Evolutionary conservation across 2,329 filamentous ascomycete species (phyloP), one percentile per base, ranked within the genome.

Genomic region (Alternaria postmessia): DNA sequence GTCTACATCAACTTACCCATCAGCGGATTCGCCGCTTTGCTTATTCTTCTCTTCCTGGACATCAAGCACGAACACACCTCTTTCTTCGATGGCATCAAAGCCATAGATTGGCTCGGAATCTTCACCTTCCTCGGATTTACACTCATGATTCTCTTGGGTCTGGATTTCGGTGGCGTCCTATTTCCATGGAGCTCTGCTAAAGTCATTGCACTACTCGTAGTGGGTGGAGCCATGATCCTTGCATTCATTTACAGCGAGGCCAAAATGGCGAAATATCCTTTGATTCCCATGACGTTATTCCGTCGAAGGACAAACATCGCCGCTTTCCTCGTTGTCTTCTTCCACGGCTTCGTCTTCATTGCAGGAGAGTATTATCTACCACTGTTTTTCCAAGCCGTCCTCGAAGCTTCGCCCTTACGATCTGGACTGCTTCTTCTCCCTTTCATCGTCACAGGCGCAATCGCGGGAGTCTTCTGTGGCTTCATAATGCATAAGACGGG

Each of bases 381-480:
- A 0, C 82, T 93, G 0, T 93, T 89, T 77, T 89, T 92, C 54
- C 91, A 94, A 73, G 85, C 88, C 3, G 89, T 89, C 0, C 83
- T 89, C 2, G 83, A 84, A 51, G 86, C 86, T 1, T 83, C 83
- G 0, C 87, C 89, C 0, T 79, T 91, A 34, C 80, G 81, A n/a
- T 91, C 87, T 0, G 84, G 83, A 68, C 66, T 89, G 0, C 83
- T 90, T 12, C 81, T 91, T 3, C 80, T 92, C 0, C 89, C 90
- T 0, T 85, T 89, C 41, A 87, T 76, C 18, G 63, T 80, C 4
- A 73, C 75, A 0, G 81, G 82, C 57, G 82, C 84, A 1, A 60
- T 81, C 7, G 73, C 79, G 1, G 83, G 80, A 34, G 79, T 86
- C 3, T 39, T 79, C 0, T 76, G 77, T 2, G 86, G 86, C 3